Base-by-base conservation (phyloP, 2,329 filamentous ascomycete genomes). In the Cladorrhinum sp. region DNA sequence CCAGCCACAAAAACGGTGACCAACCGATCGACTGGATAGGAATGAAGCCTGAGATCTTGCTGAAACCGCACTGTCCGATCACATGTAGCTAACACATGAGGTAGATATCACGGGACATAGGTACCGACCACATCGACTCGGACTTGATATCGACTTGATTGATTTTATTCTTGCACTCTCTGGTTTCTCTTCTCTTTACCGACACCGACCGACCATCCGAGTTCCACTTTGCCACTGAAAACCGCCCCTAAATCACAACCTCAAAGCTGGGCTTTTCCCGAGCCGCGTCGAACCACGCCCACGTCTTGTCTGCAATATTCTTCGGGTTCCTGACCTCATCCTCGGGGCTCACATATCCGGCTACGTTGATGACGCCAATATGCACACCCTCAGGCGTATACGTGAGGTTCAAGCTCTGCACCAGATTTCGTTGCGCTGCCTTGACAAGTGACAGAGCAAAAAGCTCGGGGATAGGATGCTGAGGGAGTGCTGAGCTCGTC, bases 361-460 rank as follows among this genome's bases (percentile, higher is more conserved):
- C 76, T 0, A 83, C 75, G 52, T 69, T 74, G 2, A 84, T 68
- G 18, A 83, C 66, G 0, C 76, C 81, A 18, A 80, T 68, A 60
- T 82, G 79, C 1, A 84, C 76, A 1, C 76, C 75, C 55, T 73
- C 67, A 1, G 64, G 22, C 0, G 55, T 62, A 58, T 77, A 81
- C 8, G 75, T 74, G 58, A 72, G 70, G 22, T 72, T 66, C 64
- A 84, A 69, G 16, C 73, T 78, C 59, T 79, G 70, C 9, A 81
- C 73, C 65, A 84, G 68, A 48, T 79, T 82, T 18, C 77, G 70
- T 71, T 85, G 81, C 0, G 80, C 75, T 1, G 80, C 78, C 66
- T 84, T 84, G 50, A 74, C 75, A 57, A 82, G 71, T 1, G 78
- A 81, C 5, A 84, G 70, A 0, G 78, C 78, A 20, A 84, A 79